phyloP scores from a whole-genome alignment of 345 rosid genomes.

The Raphanus sativus region DNA sequence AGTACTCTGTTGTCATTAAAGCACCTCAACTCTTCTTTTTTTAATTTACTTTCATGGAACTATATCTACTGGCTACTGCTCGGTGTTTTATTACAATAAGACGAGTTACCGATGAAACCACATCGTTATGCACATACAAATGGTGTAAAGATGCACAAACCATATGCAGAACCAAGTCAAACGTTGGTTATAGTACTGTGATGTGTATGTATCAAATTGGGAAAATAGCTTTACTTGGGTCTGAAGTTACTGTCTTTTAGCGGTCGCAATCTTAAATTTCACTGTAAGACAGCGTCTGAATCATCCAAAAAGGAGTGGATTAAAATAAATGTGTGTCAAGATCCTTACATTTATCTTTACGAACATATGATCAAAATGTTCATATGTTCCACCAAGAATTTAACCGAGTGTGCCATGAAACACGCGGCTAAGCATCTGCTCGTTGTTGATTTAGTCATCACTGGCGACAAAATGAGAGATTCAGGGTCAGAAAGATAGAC shows the following conservation, averaged over 20 bases:
- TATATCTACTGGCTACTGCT: too few relatives aligned
- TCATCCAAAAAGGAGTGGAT: neutral
- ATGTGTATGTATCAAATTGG: neutral
- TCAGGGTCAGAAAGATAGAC: neutral
- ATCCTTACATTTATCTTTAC: neutral
- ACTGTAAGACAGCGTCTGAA: constrained; percentile 44
- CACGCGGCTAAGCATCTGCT: constrained; percentile 58
- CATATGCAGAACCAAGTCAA: too few relatives aligned
- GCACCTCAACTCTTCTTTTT: neutral
- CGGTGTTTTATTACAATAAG: too few relatives aligned
- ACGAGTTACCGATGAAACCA: too few relatives aligned
- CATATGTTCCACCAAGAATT: constrained; percentile 45
- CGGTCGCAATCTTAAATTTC: neutral
- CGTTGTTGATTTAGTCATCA: constrained; percentile 54
- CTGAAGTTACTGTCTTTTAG: constrained; percentile 1
- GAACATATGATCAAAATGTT: constrained; percentile 32
- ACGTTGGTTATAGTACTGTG: neutral
- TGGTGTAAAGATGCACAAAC: too few relatives aligned
- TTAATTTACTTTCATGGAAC: too few relatives aligned
- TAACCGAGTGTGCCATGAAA: constrained; percentile 59
- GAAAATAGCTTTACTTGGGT: neutral
- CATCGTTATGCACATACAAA: too few relatives aligned
- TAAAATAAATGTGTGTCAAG: neutral
- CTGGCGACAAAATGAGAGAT: constrained; percentile 35
- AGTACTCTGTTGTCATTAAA: neutral